A percentile compares a stretch with the other conserved stretches of the same genome.
These are phyloP conservation scores for Trichoderma lentiforme DNA, from an alignment of 2,329 filamentous ascomycete genomes.

Conservation along the genomic window DNA sequence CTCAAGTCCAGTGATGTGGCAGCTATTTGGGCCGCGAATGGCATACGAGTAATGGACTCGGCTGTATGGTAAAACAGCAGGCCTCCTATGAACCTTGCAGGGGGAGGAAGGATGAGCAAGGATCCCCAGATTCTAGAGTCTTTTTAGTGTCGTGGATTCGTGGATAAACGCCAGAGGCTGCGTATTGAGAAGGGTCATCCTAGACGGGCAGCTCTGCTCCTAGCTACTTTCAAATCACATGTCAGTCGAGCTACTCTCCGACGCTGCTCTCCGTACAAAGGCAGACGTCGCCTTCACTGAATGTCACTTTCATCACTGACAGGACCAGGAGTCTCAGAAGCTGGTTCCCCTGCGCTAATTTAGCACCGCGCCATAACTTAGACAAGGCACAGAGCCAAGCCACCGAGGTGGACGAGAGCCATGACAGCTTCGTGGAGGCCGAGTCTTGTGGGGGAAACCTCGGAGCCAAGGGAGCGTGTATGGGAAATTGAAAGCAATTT, in stretches of 20 bases:
- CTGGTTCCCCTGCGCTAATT: slow-evolving; percentile 54
- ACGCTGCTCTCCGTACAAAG: not conserved
- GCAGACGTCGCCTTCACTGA: not conserved
- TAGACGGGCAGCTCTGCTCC: not conserved
- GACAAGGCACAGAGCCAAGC: slow-evolving; percentile 36
- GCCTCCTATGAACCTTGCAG: not conserved
- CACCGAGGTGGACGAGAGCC: slow-evolving; percentile 34
- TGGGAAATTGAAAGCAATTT: not conserved
- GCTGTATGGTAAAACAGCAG: not conserved
- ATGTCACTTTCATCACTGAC: slow-evolving; percentile 50
- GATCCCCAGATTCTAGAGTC: not conserved
- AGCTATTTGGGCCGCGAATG: not conserved
- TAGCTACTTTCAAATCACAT: not conserved
- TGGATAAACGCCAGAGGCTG: not conserved
- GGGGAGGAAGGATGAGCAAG: not conserved
- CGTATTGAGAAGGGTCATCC: not conserved
- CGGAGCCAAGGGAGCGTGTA: slow-evolving; percentile 20
- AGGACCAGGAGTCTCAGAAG: slow-evolving; percentile 58
- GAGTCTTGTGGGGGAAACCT: slow-evolving; percentile 41
- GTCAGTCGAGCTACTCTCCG: not conserved
- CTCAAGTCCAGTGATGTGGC: not conserved
- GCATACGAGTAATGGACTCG: no score
- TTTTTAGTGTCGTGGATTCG: not conserved
- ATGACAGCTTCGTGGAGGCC: slow-evolving; percentile 28
- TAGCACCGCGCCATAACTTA: slow-evolving; percentile 57